Evolutionary conservation across 805 yeast species (phyloP).

Genomic region (Lipomyces yamanashiensis): DNA sequence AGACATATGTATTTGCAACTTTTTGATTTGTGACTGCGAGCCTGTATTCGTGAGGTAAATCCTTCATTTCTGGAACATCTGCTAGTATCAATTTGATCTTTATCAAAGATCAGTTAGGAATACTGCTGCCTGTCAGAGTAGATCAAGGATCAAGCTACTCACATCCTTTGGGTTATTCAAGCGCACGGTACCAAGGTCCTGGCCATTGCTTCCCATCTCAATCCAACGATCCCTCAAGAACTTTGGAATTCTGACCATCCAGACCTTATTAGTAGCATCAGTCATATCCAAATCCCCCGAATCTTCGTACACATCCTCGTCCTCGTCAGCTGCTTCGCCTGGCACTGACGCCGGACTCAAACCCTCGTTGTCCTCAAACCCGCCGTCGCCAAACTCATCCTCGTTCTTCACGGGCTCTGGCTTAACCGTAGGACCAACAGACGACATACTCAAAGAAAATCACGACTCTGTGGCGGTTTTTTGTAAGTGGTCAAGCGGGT

Average conservation of each 20-base stretch:
- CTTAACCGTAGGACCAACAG: constrained; percentile 12
- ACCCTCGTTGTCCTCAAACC: constrained; percentile 47
- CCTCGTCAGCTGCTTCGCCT: constrained; percentile 33
- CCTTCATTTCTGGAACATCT: constrained; percentile 51
- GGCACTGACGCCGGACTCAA: constrained; percentile 45
- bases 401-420: constrained; percentile 18
- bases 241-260: constrained; percentile 91
- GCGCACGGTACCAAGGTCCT: constrained; percentile 75
- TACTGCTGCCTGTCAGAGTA: neutral
- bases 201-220: constrained; percentile 65
- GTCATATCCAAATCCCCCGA: constrained; percentile 75
- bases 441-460: constrained; percentile 8
- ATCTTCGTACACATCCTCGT: constrained; percentile 59
- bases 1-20: constrained; percentile 83
- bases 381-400: constrained; percentile 19
- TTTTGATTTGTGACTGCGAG: constrained; percentile 74
- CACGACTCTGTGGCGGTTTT: too few relatives aligned
- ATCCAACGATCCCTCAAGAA: constrained; percentile 84
- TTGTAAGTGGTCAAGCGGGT: too few relatives aligned
- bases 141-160: constrained; percentile 9
- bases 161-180: constrained; percentile 49
- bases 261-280: constrained; percentile 70
- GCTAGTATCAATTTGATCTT: constrained; percentile 47
- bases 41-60: constrained; percentile 84
- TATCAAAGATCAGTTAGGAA: neutral